Conservation (phyloP, 352 stramenopile species). For the Phytophthora meadii region DNA sequence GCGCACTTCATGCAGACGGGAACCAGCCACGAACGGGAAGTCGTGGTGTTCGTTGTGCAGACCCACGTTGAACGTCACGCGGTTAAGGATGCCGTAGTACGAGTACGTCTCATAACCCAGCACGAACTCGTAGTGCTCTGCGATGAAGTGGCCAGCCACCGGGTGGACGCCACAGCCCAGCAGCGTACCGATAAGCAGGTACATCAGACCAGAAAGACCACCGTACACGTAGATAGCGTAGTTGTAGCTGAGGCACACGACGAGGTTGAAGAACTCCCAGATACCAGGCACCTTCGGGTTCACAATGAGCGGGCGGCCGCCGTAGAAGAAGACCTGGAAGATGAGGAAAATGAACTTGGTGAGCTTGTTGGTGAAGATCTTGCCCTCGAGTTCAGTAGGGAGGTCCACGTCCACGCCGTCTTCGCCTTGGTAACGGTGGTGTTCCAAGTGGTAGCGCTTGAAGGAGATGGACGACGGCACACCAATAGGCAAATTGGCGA, state of each 20-base stretch:
- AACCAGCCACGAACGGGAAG: constrained; percentile 94
- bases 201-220: constrained; percentile 87
- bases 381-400: constrained; percentile 90
- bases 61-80: constrained; percentile 97
- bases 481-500: constrained; percentile 94
- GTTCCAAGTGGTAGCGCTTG: constrained; percentile 97
- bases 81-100: constrained; percentile 98
- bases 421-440: constrained; percentile 96
- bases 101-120: constrained; percentile 97
- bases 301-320: constrained; percentile 91
- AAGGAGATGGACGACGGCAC: constrained; percentile 94
- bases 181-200: constrained; percentile 93
- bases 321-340: constrained; percentile 95
- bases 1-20: constrained; percentile 90
- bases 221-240: constrained; percentile 77
- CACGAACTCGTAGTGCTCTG: constrained; percentile 97
- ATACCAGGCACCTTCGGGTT: constrained; percentile 88
- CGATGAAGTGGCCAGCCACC: constrained; percentile 97
- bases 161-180: constrained; percentile 95
- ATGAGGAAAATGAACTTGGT: constrained; percentile 94
- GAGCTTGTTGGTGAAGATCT: constrained; percentile 88
- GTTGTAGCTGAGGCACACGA: constrained; percentile 88
- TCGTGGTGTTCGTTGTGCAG: constrained; percentile 99
- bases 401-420: constrained; percentile 96
- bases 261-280: constrained; percentile 92